Evolutionary conservation across 1,284 basidiomycete species (phyloP).

Genomic region (Boletus sp.): DNA sequence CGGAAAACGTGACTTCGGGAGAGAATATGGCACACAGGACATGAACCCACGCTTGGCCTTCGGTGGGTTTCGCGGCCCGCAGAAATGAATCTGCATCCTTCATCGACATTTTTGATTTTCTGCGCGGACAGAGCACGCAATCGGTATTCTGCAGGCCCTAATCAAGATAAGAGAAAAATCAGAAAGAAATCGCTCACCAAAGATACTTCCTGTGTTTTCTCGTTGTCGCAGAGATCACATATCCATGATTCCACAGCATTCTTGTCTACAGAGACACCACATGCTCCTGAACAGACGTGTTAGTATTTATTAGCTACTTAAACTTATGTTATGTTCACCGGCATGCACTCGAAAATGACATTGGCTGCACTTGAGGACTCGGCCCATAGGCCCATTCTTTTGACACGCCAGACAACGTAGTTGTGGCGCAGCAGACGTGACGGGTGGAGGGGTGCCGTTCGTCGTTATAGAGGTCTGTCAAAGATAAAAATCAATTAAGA

Average conservation of each 20-base stretch:
- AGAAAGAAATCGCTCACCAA: slow-evolving; percentile 45
- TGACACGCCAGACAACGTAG: slow-evolving; percentile 74
- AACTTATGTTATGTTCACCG: slow-evolving; percentile 37
- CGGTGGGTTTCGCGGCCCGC: slow-evolving; percentile 88
- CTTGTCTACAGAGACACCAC: slow-evolving; percentile 66
- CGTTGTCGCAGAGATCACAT: slow-evolving; percentile 83
- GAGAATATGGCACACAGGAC: slow-evolving; percentile 86
- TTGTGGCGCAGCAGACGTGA: slow-evolving; percentile 49
- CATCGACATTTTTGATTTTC: slow-evolving; percentile 46
- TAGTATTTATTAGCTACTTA: slow-evolving; percentile 1
- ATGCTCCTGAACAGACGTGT: slow-evolving; percentile 43
- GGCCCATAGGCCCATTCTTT: slow-evolving; percentile 66
- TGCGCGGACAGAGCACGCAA: slow-evolving; percentile 73
- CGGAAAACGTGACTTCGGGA: slow-evolving; percentile 78
- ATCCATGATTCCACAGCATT: slow-evolving; percentile 67
- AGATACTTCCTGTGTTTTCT: slow-evolving; percentile 71
- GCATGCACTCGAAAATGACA: slow-evolving; percentile 77
- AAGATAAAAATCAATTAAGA: neutral
- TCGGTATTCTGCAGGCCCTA: slow-evolving; percentile 51
- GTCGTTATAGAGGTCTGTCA: slow-evolving; percentile 47
- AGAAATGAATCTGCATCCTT: slow-evolving; percentile 65
- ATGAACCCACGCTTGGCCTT: slow-evolving; percentile 92
- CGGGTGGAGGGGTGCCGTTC: slow-evolving; percentile 54
- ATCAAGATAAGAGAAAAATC: slow-evolving; percentile 7
- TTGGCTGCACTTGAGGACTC: slow-evolving; percentile 75